A percentile compares a stretch with the other conserved stretches of the same genome.
These are phyloP conservation scores for Diplodia seriata DNA, from an alignment of 2,329 filamentous ascomycete species.

Conservation along the genomic window DNA sequence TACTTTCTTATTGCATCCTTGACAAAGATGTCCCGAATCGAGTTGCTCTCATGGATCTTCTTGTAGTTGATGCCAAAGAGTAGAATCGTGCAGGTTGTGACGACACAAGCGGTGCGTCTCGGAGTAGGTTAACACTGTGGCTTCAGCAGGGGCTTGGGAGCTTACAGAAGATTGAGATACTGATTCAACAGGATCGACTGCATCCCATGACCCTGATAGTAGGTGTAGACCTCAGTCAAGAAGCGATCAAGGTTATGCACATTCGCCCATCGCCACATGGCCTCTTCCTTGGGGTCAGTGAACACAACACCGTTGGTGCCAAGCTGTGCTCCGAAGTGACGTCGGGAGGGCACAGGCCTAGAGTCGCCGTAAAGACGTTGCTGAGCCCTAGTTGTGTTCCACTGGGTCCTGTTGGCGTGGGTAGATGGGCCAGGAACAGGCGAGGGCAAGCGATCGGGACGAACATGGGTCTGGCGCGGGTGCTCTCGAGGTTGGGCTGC, in stretches of 20 bases:
- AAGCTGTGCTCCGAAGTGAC: slow-evolving; percentile 34
- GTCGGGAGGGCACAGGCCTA: slow-evolving; percentile 36
- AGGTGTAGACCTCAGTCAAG: slow-evolving; percentile 83
- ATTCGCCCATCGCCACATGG: slow-evolving; percentile 93
- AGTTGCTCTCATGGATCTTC: slow-evolving; percentile 71
- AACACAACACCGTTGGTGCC: slow-evolving; percentile 34
- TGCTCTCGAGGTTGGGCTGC: slow-evolving; percentile 35
- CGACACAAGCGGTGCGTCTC: slow-evolving; percentile 81
- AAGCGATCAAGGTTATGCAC: slow-evolving; percentile 89
- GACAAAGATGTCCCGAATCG: slow-evolving; percentile 67
- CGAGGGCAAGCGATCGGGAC: slow-evolving; percentile 45
- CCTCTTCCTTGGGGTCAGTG: slow-evolving; percentile 72
- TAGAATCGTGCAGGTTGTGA: slow-evolving; percentile 81
- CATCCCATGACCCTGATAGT: slow-evolving; percentile 82
- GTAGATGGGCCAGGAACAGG: slow-evolving; percentile 55
- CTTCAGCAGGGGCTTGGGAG: slow-evolving; percentile 33
- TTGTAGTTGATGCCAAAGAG: slow-evolving; percentile 85
- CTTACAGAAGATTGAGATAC: slow-evolving; percentile 74
- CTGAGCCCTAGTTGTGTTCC: slow-evolving; percentile 57
- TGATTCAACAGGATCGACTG: slow-evolving; percentile 82
- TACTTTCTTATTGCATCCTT: slow-evolving; percentile 71
- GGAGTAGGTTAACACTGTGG: slow-evolving; percentile 21
- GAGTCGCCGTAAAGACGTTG: slow-evolving; percentile 51
- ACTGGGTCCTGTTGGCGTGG: slow-evolving; percentile 54
- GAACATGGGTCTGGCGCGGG: slow-evolving; percentile 25